Base-by-base conservation (phyloP, 2,329 filamentous ascomycete genomes). In the Incumbomyces lentus region DNA sequence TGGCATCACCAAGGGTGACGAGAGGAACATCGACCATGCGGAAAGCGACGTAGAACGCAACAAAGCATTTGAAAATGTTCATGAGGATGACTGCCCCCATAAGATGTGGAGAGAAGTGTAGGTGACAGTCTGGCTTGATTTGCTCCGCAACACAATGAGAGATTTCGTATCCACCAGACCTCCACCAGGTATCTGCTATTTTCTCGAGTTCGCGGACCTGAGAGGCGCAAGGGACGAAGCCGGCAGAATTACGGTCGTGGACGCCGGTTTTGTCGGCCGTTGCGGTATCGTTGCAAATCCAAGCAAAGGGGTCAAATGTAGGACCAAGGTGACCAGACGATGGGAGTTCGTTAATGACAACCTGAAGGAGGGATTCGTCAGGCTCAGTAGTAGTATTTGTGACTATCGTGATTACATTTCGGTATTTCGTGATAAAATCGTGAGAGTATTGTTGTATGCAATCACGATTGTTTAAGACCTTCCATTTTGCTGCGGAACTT, bases 1-100 rank as follows among this genome's bases (percentile, higher is more conserved):
- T 58, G 0, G 60, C 62, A 49, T 67, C 64, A 5, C 65, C 65
- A 2, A 62, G 53, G 0, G 63, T 66, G 19, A 62, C 51, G 2
- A 66, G 49, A 8, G 59, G 52, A 5, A 39, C n/a, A 6, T 50
- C 39, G 14, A 32, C 47, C 11, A 36, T 39, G 19, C 37, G 38
- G 14, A 44, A 50, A 19, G 48, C 30, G 0, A 42, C 47, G 33
- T 48, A 49, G 16, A 26, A 40, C 12, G 31, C 40, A 16, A 43
- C 37, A 12, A 42, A n/a, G 22, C 16, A 33, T 31, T 48, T 47
- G 8, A 30, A 22, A n/a, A 50, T 22, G 32, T 44, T 47, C 44
- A 17, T 43, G 32, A 36, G 26, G 16, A 34, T 26, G 35, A 30
- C 26, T 26, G 37, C 10, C 13, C 34, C 18, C 32, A 31, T 37